Evolutionary conservation across 768 basidiomycete species (phyloP).

Genomic region (Kwoniella heveanensis): DNA sequence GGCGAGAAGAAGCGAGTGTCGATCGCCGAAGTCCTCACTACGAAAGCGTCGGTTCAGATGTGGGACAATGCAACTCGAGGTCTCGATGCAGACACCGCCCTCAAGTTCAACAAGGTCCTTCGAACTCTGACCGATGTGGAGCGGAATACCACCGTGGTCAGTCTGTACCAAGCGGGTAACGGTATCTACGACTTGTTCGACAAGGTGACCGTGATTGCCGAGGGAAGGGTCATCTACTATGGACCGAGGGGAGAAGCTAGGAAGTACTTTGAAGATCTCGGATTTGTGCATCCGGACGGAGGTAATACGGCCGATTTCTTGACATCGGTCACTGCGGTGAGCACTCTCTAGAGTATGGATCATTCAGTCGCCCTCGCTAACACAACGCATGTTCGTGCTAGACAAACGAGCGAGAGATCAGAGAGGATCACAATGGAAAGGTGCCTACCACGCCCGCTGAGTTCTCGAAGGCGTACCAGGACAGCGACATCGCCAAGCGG

Average conservation of each 20-base stretch:
- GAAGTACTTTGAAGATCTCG: constrained; percentile 54
- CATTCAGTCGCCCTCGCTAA: too few relatives aligned
- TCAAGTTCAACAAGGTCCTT: constrained; percentile 42
- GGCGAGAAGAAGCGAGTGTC: constrained; percentile 54
- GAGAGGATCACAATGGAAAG: constrained; percentile 61
- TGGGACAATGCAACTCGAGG: constrained; percentile 53
- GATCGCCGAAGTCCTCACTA: constrained; percentile 50
- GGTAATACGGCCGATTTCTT: constrained; percentile 50
- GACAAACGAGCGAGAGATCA: constrained; percentile 79
- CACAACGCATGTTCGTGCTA: too few relatives aligned
- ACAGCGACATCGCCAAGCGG: constrained; percentile 33
- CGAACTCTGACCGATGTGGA: constrained; percentile 43
- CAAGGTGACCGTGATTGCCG: constrained; percentile 60
- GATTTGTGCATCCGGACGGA: constrained; percentile 46
- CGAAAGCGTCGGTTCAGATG: constrained; percentile 39
- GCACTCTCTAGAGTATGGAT: too few relatives aligned
- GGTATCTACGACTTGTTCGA: constrained; percentile 56
- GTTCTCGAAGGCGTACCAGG: constrained; percentile 37
- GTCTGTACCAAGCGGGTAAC: constrained; percentile 50
- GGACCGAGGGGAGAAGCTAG: constrained; percentile 58
- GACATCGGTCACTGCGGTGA: constrained; percentile 39
- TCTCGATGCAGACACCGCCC: constrained; percentile 50
- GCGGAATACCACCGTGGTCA: constrained; percentile 44
- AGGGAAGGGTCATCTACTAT: constrained; percentile 60
- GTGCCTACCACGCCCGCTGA: constrained; percentile 44